These are phyloP conservation scores for Ilyonectria destructans DNA, from an alignment of 2,329 filamentous ascomycete genomes.

Conservation along the genomic window DNA sequence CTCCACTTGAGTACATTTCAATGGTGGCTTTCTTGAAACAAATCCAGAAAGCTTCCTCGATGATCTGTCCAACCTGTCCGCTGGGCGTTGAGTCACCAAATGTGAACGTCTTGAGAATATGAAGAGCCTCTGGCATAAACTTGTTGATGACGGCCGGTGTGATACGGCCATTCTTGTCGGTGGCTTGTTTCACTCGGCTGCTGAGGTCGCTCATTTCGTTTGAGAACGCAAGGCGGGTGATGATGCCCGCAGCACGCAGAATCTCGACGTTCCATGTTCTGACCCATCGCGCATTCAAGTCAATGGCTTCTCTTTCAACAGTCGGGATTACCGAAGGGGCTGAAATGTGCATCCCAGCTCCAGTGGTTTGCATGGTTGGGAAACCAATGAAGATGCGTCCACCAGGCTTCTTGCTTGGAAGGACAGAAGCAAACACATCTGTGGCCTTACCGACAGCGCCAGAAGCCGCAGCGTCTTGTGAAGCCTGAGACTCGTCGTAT, in stretches of 20 bases:
- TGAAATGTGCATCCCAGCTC: slow-evolving; percentile 93
- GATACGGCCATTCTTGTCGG: slow-evolving; percentile 66
- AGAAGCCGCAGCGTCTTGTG: slow-evolving; percentile 66
- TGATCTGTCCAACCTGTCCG: slow-evolving; percentile 84
- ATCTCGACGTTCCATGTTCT: slow-evolving; percentile 97
- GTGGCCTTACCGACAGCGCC: slow-evolving; percentile 70
- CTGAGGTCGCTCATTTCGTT: slow-evolving; percentile 89
- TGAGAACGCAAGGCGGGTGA: slow-evolving; percentile 88
- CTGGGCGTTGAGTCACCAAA: slow-evolving; percentile 94
- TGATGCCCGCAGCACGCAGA: slow-evolving; percentile 90
- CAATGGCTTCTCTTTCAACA: slow-evolving; percentile 96
- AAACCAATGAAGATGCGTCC: slow-evolving; percentile 98
- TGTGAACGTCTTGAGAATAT: slow-evolving; percentile 89
- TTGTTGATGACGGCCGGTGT: slow-evolving; percentile 76
- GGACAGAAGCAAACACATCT: slow-evolving; percentile 91
- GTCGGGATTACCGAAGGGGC: slow-evolving; percentile 97
- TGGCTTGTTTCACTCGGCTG: slow-evolving; percentile 68
- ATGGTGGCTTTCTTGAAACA: slow-evolving; percentile 87
- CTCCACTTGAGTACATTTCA: slow-evolving; percentile 90
- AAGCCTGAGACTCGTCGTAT: slow-evolving; percentile 84
- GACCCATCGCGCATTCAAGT: slow-evolving; percentile 95
- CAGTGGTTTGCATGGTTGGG: slow-evolving; percentile 96
- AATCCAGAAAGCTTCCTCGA: slow-evolving; percentile 97
- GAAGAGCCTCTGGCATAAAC: slow-evolving; percentile 84
- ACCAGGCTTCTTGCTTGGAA: slow-evolving; percentile 85